These are phyloP conservation scores for Austroboletus novae-zelandiae DNA, from an alignment of 1,284 basidiomycete species.

Conservation along the genomic window DNA sequence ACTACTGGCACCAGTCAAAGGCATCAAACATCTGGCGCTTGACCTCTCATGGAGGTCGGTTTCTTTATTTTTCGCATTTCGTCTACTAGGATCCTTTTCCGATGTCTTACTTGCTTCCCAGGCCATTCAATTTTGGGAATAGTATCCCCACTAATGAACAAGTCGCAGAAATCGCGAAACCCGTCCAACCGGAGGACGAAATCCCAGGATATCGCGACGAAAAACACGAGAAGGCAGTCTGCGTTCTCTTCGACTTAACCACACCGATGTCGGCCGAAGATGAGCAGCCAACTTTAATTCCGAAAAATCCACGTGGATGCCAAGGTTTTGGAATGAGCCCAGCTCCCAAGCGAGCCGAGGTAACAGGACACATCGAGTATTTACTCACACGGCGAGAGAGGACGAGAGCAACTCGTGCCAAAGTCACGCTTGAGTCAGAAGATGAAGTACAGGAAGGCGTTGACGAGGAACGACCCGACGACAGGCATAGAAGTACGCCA, in stretches of 20 bases:
- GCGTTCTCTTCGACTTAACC: constrained; percentile 12
- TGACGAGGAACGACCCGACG: not conserved
- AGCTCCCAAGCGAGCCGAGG: constrained; percentile 8
- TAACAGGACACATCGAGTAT: constrained; percentile 15
- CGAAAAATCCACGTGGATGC: constrained; percentile 18
- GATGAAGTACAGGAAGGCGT: not conserved
- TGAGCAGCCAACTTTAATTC: constrained; percentile 1
- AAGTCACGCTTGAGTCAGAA: constrained; percentile 1
- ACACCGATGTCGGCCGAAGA: constrained; percentile 10
- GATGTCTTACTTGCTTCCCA: constrained; percentile 12
- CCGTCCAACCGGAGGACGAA: constrained; percentile 29
- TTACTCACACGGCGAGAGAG: constrained; percentile 27
- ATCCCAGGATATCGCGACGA: constrained; percentile 15
- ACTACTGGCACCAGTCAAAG: constrained; percentile 55
- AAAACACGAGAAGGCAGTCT: constrained; percentile 6
- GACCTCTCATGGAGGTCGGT: constrained; percentile 68
- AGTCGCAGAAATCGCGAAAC: constrained; percentile 34
- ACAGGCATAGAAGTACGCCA: not conserved
- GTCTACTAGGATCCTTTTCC: not conserved
- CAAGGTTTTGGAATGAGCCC: constrained; percentile 27
- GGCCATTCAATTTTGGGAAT: constrained; percentile 46
- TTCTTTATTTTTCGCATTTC: constrained; percentile 6
- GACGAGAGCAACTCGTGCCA: constrained; percentile 7
- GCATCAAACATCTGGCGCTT: constrained; percentile 55
- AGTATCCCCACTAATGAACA: constrained; percentile 47